Evolutionary conservation across 148 eudicot genomes (phyloP), one percentile per base, ranked within the genome.

Genomic region (Cornus florida): DNA sequence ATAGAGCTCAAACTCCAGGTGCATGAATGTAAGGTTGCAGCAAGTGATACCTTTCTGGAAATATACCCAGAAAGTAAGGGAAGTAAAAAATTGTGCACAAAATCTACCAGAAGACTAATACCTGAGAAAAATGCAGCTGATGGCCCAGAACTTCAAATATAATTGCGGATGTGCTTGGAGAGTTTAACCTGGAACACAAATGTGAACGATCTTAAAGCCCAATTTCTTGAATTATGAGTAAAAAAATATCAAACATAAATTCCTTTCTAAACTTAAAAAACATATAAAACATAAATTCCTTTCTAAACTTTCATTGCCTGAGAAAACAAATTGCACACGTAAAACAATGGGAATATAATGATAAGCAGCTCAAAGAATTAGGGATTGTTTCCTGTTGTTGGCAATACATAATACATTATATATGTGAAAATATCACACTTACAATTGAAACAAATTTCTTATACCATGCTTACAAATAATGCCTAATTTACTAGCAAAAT

Each of bases 111-210:
- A 35, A 35, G 20, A 0, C 13, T 57, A 72, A 80, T 86, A 95
- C 97, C 98, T 95, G 98, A 50, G 93, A 80, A 89, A 95, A 95
- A 38, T 92, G 92, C 67, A 95, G 86, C 78, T 92, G 90, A 87
- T 92, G 88, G 59, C 95, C 94, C 28, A 95, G 74, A 79, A 90
- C 85, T 72, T 95, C 98, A 84, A 95, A 86, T 11, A 72, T 38
- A 75, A 95, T 86, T 53, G 91, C 84, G 71, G 94, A 92, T 43
- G 98, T 92, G 79, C 87, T 79, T 9, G 98, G 97, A 81, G 92
- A 86, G 86, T 95, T 95, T 73, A 95, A 84, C 82, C 98, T 95
- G 89, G 50, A 75, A 75, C 17, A 20, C 20, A 75, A 75, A 74
- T 10, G 39, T 14, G 41, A 22, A 67, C 5, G 24, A 19, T 3